Conservation (phyloP, 2,329 filamentous ascomycete species). For the Daldinia eschscholtzii region DNA sequence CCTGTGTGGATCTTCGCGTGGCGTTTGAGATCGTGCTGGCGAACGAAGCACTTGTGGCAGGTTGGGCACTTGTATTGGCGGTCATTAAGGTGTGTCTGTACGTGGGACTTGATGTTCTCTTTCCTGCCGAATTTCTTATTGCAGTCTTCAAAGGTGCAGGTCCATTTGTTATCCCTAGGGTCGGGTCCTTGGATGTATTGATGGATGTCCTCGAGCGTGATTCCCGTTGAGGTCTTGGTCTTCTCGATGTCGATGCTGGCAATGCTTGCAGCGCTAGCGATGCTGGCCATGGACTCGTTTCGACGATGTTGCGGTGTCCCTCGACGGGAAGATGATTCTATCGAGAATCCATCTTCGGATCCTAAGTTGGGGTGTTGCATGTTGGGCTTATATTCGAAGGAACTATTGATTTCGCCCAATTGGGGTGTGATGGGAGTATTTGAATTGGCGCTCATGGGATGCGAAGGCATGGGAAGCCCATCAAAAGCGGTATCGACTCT, state of each 20-base stretch:
- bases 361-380: slow-evolving; percentile 51
- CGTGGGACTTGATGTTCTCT: slow-evolving; percentile 98
- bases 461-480: slow-evolving; percentile 52
- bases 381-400: slow-evolving; percentile 61
- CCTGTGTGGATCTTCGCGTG: slow-evolving; percentile 98
- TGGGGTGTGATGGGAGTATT: slow-evolving; percentile 66
- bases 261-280: slow-evolving; percentile 70
- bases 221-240: slow-evolving; percentile 81
- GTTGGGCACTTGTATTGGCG: slow-evolving; percentile 94
- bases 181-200: slow-evolving; percentile 80
- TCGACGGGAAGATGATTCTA: slow-evolving; percentile 48
- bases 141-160: slow-evolving; percentile 82
- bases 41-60: slow-evolving; percentile 95
- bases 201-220: slow-evolving; percentile 86
- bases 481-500: slow-evolving; percentile 58
- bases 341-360: slow-evolving; percentile 42
- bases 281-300: slow-evolving; percentile 71
- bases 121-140: slow-evolving; percentile 94
- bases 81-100: slow-evolving; percentile 97
- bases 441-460: slow-evolving; percentile 58
- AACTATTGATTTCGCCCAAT: slow-evolving; percentile 57
- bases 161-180: slow-evolving; percentile 80
- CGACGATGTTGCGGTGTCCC: slow-evolving; percentile 64
- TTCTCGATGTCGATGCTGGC: slow-evolving; percentile 74
- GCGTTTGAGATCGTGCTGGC: slow-evolving; percentile 95